phyloP scores from a whole-genome alignment of 495 filamentous ascomycete species.

The Trichoderma parareesei region DNA sequence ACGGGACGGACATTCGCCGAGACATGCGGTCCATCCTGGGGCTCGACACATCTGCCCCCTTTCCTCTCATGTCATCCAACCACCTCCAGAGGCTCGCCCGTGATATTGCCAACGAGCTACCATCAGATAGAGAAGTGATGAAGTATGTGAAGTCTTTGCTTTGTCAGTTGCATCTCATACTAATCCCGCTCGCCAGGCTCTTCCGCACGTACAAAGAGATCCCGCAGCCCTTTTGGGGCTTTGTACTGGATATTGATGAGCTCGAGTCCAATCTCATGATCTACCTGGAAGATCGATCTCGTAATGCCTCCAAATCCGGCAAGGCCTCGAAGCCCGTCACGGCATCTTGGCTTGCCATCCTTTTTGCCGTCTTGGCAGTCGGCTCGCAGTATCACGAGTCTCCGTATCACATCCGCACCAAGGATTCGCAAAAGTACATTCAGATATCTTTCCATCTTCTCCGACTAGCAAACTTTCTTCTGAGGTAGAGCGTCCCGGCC shows the following conservation, averaged over 20 bases:
- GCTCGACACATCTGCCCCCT: conserved; percentile 76
- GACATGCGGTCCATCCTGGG: conserved; percentile 75
- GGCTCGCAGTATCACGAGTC: conserved; percentile 74
- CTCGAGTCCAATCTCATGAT: conserved; percentile 58
- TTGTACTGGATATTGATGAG: conserved; percentile 59
- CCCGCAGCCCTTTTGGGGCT: conserved; percentile 70
- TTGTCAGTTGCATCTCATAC: not conserved
- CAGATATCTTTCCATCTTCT: conserved; percentile 52
- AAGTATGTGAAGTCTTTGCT: conserved; percentile 29
- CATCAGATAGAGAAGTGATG: conserved; percentile 52
- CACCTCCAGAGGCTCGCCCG: conserved; percentile 62
- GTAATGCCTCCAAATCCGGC: conserved; percentile 39
- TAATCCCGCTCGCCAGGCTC: conserved; percentile 37
- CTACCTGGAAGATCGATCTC: conserved; percentile 59
- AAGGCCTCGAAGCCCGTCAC: conserved; percentile 47
- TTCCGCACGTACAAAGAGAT: conserved; percentile 70
- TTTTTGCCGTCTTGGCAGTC: conserved; percentile 73
- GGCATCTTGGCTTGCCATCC: conserved; percentile 60
- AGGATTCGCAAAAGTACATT: conserved; percentile 45
- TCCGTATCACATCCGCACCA: conserved; percentile 45
- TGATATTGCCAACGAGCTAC: conserved; percentile 61
- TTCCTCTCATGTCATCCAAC: conserved; percentile 70
- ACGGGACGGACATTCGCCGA: conserved; percentile 41
- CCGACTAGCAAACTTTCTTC: conserved; percentile 43
- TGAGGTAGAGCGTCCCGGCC: conserved; percentile 22